These are phyloP conservation scores for Prunus campanulata DNA, from an alignment of 306 rosid genomes.

Conservation along the genomic window DNA sequence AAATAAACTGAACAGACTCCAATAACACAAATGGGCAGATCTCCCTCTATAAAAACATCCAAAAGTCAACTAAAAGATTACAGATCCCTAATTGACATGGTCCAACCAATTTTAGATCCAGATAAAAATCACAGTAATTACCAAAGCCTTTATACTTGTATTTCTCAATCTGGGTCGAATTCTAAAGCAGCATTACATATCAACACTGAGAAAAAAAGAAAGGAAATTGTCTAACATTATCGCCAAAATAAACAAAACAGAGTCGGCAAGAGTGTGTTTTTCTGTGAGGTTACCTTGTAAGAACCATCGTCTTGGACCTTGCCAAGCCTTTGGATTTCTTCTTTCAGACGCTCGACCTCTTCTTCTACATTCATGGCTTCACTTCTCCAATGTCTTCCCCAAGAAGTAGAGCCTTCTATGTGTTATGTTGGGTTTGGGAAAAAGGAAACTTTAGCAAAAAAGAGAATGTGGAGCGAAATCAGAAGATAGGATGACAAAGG, in stretches of 20 bases:
- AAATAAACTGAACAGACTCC: too few relatives aligned
- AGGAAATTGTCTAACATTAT: not conserved
- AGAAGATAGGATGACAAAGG: too few relatives aligned
- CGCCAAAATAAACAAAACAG: not conserved
- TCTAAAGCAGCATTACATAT: not conserved
- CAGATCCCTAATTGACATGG: conserved; percentile 1
- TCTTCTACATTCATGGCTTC: conserved; percentile 87
- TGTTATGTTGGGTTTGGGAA: not conserved
- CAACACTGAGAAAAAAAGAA: not conserved
- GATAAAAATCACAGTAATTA: conserved; percentile 3
- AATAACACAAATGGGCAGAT: not conserved
- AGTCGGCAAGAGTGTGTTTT: not conserved
- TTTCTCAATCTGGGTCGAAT: conserved; percentile 18
- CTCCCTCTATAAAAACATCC: not conserved
- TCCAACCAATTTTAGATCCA: not conserved
- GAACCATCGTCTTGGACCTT: conserved; percentile 72
- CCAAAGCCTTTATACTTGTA: not conserved
- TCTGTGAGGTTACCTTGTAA: conserved; percentile 54
- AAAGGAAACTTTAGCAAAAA: not conserved
- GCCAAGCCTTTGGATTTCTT: conserved; percentile 85
- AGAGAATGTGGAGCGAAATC: not conserved
- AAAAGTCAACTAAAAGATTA: not conserved
- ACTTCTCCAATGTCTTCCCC: conserved; percentile 12
- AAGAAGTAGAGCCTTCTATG: not conserved
- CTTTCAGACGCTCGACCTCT: conserved; percentile 72